Evolutionary conservation across 495 filamentous ascomycete species (phyloP).

Genomic region (Aspergillus panamensis): DNA sequence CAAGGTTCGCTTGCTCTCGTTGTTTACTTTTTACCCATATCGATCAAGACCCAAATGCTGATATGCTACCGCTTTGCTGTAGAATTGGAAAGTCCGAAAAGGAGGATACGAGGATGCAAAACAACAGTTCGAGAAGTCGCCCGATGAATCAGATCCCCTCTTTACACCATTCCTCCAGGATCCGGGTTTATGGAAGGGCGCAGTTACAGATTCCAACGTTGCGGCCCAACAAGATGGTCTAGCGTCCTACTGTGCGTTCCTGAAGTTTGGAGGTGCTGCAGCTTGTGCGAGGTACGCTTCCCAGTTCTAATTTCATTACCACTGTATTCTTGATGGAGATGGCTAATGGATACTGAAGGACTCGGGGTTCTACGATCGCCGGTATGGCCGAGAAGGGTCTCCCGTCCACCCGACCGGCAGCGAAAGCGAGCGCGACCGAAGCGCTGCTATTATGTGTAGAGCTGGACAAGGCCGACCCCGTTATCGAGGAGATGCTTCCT

Average conservation of each 20-base stretch:
- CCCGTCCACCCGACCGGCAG: constrained; percentile 76
- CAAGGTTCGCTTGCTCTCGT: constrained; percentile 57
- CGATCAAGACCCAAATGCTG: constrained; percentile 16
- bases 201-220: constrained; percentile 93
- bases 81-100: constrained; percentile 98
- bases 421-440: constrained; percentile 82
- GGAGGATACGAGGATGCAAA: constrained; percentile 90
- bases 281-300: constrained; percentile 63
- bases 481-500: constrained; percentile 89
- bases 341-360: constrained; percentile 44
- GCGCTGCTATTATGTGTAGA: constrained; percentile 87
- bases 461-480: constrained; percentile 76
- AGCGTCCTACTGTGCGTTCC: constrained; percentile 77
- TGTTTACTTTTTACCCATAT: not conserved
- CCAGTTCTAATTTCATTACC: not conserved
- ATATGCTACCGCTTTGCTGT: constrained; percentile 14
- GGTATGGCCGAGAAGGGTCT: constrained; percentile 91
- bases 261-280: constrained; percentile 80
- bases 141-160: constrained; percentile 80
- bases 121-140: constrained; percentile 77
- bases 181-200: constrained; percentile 82
- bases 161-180: constrained; percentile 87
- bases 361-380: constrained; percentile 67
- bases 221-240: constrained; percentile 95
- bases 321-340: constrained; percentile 2